phyloP scores from a whole-genome alignment of 495 filamentous ascomycete species.

The Clohesyomyces aquaticus region DNA sequence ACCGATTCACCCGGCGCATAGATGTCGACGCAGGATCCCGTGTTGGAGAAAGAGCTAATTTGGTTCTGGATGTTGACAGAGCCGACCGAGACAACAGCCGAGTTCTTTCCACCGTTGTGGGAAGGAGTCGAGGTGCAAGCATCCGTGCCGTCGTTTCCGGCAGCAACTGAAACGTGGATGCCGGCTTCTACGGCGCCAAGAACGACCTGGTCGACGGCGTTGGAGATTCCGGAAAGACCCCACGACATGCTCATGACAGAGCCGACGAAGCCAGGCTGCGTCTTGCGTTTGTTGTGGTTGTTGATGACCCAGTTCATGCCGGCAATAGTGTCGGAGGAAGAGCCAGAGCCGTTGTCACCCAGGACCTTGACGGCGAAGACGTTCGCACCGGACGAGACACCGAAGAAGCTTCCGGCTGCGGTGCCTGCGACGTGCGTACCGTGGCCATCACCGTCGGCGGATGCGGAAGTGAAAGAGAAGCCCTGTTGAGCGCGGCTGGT shows the following conservation, averaged over 20 bases:
- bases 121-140: slow-evolving; percentile 47
- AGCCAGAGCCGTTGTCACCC: slow-evolving; percentile 45
- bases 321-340: slow-evolving; percentile 42
- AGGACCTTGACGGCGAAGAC: slow-evolving; percentile 51
- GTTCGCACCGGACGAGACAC: slow-evolving; percentile 49
- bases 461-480: slow-evolving; percentile 44
- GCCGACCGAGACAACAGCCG: slow-evolving; percentile 48
- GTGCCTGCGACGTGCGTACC: slow-evolving; percentile 53
- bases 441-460: slow-evolving; percentile 52
- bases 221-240: slow-evolving; percentile 38
- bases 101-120: slow-evolving; percentile 44
- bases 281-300: slow-evolving; percentile 44
- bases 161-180: slow-evolving; percentile 50
- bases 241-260: slow-evolving; percentile 52
- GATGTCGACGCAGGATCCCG: slow-evolving; percentile 51
- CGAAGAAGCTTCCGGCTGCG: slow-evolving; percentile 45
- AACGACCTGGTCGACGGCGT: slow-evolving; percentile 45
- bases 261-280: slow-evolving; percentile 44
- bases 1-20: slow-evolving; percentile 52
- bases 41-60: slow-evolving; percentile 49
- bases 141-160: slow-evolving; percentile 46
- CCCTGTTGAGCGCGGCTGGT: slow-evolving; percentile 47
- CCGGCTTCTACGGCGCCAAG: slow-evolving; percentile 39
- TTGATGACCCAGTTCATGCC: slow-evolving; percentile 50
- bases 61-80: slow-evolving; percentile 44